Percentiles rank a stretch among this genome's conserved stretches.
These are phyloP conservation scores for Pythium dissimile DNA, from an alignment of 352 stramenopile genomes.

Conservation along the genomic window DNA sequence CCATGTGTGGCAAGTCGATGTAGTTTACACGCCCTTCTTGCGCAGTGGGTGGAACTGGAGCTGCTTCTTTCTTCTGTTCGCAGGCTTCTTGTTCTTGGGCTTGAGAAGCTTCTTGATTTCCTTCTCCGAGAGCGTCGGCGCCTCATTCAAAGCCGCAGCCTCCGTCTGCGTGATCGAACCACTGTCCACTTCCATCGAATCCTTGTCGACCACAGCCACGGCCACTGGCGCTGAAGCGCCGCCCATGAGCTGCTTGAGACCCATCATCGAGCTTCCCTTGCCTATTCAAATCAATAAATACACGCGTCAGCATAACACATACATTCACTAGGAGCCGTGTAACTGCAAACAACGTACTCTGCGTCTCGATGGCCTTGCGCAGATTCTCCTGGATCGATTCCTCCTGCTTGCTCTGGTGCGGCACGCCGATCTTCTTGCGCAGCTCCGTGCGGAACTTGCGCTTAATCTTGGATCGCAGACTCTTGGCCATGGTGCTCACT, in stretches of 20 bases:
- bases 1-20: not conserved
- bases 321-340: no score
- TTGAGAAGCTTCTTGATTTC: constrained; percentile 75
- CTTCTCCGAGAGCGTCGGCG: constrained; percentile 43
- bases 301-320: not conserved
- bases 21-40: constrained; percentile 82
- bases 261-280: constrained; percentile 51
- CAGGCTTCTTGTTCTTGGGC: constrained; percentile 37
- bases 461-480: constrained; percentile 89
- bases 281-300: not conserved
- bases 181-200: constrained; percentile 41
- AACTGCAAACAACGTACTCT: constrained; percentile 36
- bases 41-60: constrained; percentile 84
- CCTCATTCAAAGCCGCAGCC: constrained; percentile 36
- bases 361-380: constrained; percentile 67
- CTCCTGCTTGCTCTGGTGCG: constrained; percentile 64
- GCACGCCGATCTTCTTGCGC: constrained; percentile 75
- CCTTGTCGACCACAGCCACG: constrained; percentile 28
- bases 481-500: constrained; percentile 73
- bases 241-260: constrained; percentile 75
- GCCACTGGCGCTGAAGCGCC: constrained; percentile 42
- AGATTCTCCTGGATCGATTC: constrained; percentile 85
- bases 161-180: constrained; percentile 38
- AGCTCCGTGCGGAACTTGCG: constrained; percentile 86
- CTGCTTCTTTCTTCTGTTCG: constrained; percentile 74